These are phyloP conservation scores for Thoreauomyces humboldtii DNA, from an alignment of 192 early-diverging fungal genomes.

Conservation along the genomic window DNA sequence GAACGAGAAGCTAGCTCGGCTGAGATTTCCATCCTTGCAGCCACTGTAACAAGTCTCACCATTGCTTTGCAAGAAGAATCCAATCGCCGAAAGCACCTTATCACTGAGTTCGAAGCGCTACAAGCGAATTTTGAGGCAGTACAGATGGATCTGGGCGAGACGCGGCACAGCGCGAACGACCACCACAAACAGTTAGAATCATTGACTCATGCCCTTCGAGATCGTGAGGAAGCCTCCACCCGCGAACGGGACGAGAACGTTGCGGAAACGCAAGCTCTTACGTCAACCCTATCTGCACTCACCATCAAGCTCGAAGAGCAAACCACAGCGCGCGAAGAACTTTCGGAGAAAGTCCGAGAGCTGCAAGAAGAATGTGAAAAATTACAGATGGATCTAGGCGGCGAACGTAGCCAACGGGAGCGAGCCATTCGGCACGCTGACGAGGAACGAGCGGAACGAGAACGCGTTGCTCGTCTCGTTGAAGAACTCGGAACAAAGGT, in stretches of 20 bases:
- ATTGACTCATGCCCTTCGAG: neutral
- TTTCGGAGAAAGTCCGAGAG: neutral
- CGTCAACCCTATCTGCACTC: neutral
- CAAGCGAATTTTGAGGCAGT: neutral
- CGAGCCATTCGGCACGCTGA: no score
- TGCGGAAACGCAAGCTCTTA: neutral
- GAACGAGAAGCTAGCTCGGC: neutral
- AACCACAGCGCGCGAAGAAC: neutral
- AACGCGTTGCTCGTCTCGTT: no score
- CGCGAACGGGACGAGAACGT: neutral
- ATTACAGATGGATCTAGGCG: neutral
- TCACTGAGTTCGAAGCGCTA: neutral
- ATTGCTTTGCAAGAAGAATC: neutral
- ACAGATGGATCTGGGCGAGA: neutral
- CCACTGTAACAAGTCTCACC: neutral
- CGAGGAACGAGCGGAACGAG: no score
- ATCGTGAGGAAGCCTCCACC: neutral
- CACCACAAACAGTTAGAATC: neutral
- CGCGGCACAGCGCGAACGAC: neutral
- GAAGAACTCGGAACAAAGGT: no score
- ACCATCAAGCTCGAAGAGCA: neutral
- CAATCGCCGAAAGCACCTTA: neutral
- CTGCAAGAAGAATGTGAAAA: neutral
- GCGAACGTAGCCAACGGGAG: no score
- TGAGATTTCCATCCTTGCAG: neutral